A percentile compares a stretch with the other conserved stretches of the same genome.
These are phyloP conservation scores for Penicillium palitans DNA, from an alignment of 2,329 filamentous ascomycete species.

Conservation along the genomic window DNA sequence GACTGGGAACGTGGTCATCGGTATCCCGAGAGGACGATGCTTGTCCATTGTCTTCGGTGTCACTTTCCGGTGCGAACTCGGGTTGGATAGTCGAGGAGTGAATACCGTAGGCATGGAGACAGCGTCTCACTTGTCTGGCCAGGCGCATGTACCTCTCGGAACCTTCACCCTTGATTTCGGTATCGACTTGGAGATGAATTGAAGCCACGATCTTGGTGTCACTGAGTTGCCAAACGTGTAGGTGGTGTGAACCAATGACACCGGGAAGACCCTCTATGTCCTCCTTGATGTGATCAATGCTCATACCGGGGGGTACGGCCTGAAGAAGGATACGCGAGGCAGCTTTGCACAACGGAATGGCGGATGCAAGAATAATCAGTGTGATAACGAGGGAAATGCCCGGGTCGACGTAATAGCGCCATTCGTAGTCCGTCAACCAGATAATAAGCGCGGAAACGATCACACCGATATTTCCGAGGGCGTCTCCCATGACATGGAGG, in stretches of 20 bases:
- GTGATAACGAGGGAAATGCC: constrained; percentile 93
- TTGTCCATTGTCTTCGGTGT: constrained; percentile 33
- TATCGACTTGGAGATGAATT: constrained; percentile 88
- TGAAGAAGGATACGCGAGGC: constrained; percentile 80
- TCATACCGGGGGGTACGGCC: constrained; percentile 85
- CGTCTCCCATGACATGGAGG: constrained; percentile 58
- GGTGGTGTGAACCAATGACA: constrained; percentile 87
- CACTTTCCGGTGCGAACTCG: constrained; percentile 60
- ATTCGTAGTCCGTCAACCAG: constrained; percentile 81
- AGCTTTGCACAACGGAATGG: constrained; percentile 54
- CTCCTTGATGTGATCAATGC: constrained; percentile 84
- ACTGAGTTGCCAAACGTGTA: constrained; percentile 97
- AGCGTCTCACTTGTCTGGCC: constrained; percentile 76
- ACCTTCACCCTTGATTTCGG: constrained; percentile 80
- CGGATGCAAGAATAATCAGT: constrained; percentile 61
- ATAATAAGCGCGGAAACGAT: constrained; percentile 74
- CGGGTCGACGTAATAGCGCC: constrained; percentile 86
- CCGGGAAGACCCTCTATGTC: constrained; percentile 85
- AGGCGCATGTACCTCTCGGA: constrained; percentile 84
- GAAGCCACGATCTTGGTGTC: constrained; percentile 93
- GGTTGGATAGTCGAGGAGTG: constrained; percentile 97
- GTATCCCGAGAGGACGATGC: constrained; percentile 24
- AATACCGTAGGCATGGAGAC: constrained; percentile 92
- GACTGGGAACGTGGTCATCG: constrained; percentile 30
- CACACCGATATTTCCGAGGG: constrained; percentile 51